A percentile compares a stretch with the other conserved stretches of the same genome.
These are phyloP conservation scores for Malus asiatica DNA, from an alignment of 306 rosid species.

Conservation along the genomic window DNA sequence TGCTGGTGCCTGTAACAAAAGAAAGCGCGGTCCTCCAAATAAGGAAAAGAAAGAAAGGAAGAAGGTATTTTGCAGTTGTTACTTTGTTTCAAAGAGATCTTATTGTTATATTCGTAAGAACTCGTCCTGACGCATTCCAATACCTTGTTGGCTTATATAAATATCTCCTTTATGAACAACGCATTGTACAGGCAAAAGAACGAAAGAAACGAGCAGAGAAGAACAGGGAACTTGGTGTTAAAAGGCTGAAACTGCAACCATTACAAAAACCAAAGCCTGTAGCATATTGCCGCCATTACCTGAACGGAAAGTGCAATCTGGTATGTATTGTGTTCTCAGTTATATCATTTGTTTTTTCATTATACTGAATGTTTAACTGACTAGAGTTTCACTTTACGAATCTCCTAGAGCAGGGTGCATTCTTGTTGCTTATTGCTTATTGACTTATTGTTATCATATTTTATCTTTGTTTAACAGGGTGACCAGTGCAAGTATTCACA, in stretches of 20 bases:
- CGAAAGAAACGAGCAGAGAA: slow-evolving; percentile 56
- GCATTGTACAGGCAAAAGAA: slow-evolving; percentile 32
- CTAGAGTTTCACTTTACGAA: background rate
- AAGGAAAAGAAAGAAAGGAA: slow-evolving; percentile 48
- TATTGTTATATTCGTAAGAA: background rate
- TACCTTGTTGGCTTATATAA: background rate
- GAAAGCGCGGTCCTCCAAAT: slow-evolving; percentile 46
- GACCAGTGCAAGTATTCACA: slow-evolving; percentile 85
- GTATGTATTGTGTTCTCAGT: slow-evolving; percentile 28
- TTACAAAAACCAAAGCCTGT: slow-evolving; percentile 45
- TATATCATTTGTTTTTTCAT: background rate
- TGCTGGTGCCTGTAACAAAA: slow-evolving; percentile 23
- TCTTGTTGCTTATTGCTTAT: background rate
- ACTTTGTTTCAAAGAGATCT: background rate
- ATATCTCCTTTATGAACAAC: slow-evolving; percentile 9
- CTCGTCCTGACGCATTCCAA: background rate
- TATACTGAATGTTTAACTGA: background rate
- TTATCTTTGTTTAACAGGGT: slow-evolving; percentile 47
- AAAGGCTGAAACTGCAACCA: slow-evolving; percentile 50
- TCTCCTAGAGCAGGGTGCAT: background rate
- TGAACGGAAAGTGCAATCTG: slow-evolving; percentile 66
- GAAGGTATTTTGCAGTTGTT: slow-evolving; percentile 36
- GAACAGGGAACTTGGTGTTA: slow-evolving; percentile 70
- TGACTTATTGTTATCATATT: background rate
- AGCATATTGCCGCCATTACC: slow-evolving; percentile 61